Evolutionary conservation across 176 grass and related monocot genomes (phyloP), one percentile per base, ranked within the genome.

Genomic region (Paspalum notatum): DNA sequence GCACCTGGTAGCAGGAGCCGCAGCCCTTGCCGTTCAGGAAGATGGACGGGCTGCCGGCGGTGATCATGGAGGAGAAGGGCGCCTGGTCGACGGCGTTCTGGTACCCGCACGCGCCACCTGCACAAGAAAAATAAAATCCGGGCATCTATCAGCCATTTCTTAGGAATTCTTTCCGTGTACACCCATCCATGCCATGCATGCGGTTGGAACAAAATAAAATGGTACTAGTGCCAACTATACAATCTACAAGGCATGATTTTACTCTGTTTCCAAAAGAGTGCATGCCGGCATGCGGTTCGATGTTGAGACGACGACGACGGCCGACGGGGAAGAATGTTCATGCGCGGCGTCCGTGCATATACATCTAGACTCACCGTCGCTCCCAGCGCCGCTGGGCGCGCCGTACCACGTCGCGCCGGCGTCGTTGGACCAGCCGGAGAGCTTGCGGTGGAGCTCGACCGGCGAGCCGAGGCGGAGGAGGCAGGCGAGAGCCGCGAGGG

Each of bases 361-460:
- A 0, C 5, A 52, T 1, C 14, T 55, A 13, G 10, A 52, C 39
- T 9, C 74, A 97, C 94, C 91, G 32, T 97, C 91, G 57, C 67
- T 91, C n/a, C 94, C 94, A 0, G 89, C 89, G 17, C 94, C 89
- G 42, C 48, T 58, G 24, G 89, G 50, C 1, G 69, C 17, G 15
- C 89, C 94, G 41, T 97, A 97, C 94, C 94, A 97, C n/a, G 94
- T 97, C 10, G 89, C 91, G 74, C 84, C 91, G 55, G 74, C 94
- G 46, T 46, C 18, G 68, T 6, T 12, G 63, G 81, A 80, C 88
- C 86, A 93, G 42, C 40, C 66, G 59, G 86, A 79, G 79, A 91
- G 79, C 91, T 86, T 94, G 27, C 91, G 88, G 80, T 79, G 83
- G 82, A 88, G 15, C 66, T 78, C 80, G 76, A 80, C 72, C 45